These are phyloP conservation scores for Phialemonium atrogriseum DNA, from an alignment of 2,329 filamentous ascomycete genomes.

Conservation along the genomic window DNA sequence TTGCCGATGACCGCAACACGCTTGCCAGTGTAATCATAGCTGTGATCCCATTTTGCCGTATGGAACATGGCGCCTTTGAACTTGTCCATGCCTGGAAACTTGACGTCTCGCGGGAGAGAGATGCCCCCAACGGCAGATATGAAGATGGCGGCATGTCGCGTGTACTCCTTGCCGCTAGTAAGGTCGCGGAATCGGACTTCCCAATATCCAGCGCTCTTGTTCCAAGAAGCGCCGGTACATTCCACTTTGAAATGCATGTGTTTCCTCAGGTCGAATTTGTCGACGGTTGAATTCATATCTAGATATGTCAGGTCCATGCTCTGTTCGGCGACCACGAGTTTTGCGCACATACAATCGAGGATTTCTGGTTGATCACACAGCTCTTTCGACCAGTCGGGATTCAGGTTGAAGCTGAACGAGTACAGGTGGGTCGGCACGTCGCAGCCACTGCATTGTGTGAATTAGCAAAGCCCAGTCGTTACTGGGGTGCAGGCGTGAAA, in stretches of 20 bases:
- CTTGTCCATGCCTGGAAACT: constrained; percentile 18
- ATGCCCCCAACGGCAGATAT: constrained; percentile 19
- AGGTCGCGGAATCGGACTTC: constrained; percentile 12
- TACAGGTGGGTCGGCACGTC: constrained; percentile 29
- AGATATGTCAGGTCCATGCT: neutral
- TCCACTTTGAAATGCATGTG: constrained; percentile 14
- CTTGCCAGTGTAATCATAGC: constrained; percentile 18
- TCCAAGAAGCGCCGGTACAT: constrained; percentile 15
- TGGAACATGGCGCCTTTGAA: constrained; percentile 27
- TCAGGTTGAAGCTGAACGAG: constrained; percentile 31
- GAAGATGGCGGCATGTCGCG: constrained; percentile 11
- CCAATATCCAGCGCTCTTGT: constrained; percentile 12
- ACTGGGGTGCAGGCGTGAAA: neutral
- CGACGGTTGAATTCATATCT: constrained; percentile 12
- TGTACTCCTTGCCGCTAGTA: constrained; percentile 7
- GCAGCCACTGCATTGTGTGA: constrained; percentile 10
- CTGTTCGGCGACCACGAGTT: neutral
- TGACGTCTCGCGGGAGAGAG: constrained; percentile 15
- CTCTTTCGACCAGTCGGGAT: constrained; percentile 28
- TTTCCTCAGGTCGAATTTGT: constrained; percentile 12
- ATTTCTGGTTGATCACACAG: constrained; percentile 23
- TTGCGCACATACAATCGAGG: constrained; percentile 15
- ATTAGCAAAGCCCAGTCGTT: neutral
- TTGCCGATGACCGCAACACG: constrained; percentile 27
- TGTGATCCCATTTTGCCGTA: constrained; percentile 24